Evolutionary conservation across 2,329 filamentous ascomycete species (phyloP), one percentile per base, ranked within the genome.

Genomic region (Parascedosporium putredinis): DNA sequence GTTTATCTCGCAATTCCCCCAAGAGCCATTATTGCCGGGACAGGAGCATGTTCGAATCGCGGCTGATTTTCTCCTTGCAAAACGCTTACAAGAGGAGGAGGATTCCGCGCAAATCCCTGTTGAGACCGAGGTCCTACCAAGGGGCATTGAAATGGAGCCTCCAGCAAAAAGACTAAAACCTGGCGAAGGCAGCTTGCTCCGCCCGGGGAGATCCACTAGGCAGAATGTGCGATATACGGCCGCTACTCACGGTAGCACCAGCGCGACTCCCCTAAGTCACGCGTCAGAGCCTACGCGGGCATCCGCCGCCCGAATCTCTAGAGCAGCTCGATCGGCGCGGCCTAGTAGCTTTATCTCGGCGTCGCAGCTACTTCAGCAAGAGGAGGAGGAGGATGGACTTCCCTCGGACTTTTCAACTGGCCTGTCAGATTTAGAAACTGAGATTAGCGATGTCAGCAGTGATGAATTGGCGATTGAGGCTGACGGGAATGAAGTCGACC

Each of bases 1-100:
- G 73, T 46, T 75, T 69, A 53, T 67, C 75, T 2, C 61, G 79
- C 57, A 66, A 64, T 33, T 51, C 66, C 3, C 66, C n/a, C 38
- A 42, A 24, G 24, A 18, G n/a, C n/a, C n/a, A n/a, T n/a, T n/a
- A n/a, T n/a, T n/a, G n/a, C 25, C 23, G 33, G 40, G 14, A 22
- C 29, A 8, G 62, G 69, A 2, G 64, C 51, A 58, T 42, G 55
- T 53, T 2, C 59, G 59, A 18, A 33, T 53, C 5, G 60, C 56
- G 9, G 54, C 55, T 12, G 60, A 66, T 48, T 63, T 58, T 10
- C 52, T 57, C 34, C 54, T 60, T 23, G 67, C 67, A 36, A 63
- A 63, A 20, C 62, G 58, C 7, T 51, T 67, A 2, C 66, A 69
- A 46, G 49, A 59, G 3, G 62, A 65, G 48, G 64, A 69, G 47